Evolutionary conservation across 257 asterid species (phyloP), one percentile per base, ranked within the genome.

Genomic region (Voacanga thouarsii): DNA sequence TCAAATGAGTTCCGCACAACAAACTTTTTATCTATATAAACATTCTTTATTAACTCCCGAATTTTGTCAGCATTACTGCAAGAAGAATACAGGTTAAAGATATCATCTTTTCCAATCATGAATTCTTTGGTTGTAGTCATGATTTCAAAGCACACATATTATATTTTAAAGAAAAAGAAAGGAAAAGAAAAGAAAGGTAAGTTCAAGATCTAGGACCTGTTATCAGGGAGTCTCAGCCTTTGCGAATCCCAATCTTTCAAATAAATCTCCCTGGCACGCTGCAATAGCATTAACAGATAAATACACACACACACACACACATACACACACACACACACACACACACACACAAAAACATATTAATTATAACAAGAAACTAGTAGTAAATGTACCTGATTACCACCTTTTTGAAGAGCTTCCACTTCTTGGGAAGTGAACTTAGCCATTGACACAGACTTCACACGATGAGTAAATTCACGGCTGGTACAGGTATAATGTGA

Each of bases 401-500:
- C 98, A 50, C 99, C 99, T 74, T 85, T 91, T 77, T 94, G 97
- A 84, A 94, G 97, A 86, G 96, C 90, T 79, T 95, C 97, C 84
- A 95, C 97, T 89, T 95, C 99, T 82, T 91, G 96, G 59, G 89
- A 87, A 76, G 96, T 88, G 80, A 95, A 95, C 84, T 89, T 95
- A 75, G 99, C 89, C 99, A 95, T 95, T 67, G 99, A 95, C 51
- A 95, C 98, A 37, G 99, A 95, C 86, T 95, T 95, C 67, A 95
- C 99, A 69, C 99, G 98, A 84, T 95, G 99, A 77, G 99, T 95
- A 83, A 95, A 95, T 85, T 95, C 99, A 67, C 99, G 99, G 77
- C 99, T 92, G 96, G 85, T 84, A 83, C 70, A 85, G 15, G 81
- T 72, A 75, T 41, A 80, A 45, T 64, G 80, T 50, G 70, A 68